Evolutionary conservation across 495 filamentous ascomycete genomes (phyloP).

Genomic region (Mycothermus thermophilus): DNA sequence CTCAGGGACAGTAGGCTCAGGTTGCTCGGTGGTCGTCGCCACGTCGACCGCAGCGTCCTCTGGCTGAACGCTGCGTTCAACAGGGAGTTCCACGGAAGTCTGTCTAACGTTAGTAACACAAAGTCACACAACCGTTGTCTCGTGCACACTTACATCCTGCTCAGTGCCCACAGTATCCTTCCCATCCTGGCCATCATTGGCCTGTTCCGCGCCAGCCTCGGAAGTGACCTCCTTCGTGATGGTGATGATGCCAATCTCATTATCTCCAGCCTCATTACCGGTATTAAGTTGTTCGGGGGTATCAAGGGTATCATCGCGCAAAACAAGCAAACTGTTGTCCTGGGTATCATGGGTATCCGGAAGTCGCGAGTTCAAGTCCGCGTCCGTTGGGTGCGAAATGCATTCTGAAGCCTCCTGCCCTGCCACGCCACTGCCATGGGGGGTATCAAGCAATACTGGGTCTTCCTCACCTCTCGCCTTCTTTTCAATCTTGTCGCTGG

Average conservation of each 20-base stretch:
- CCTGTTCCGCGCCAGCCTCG: conserved; percentile 2
- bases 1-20: too few relatives aligned
- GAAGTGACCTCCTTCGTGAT: conserved; percentile 2
- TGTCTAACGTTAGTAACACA: too few relatives aligned
- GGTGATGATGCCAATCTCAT: conserved; percentile 1
- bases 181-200: neutral
- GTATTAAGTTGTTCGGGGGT: conserved; percentile 6
- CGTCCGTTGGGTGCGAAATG: conserved; percentile 18
- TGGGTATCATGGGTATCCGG: conserved; percentile 11
- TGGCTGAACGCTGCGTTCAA: too few relatives aligned
- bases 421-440: conserved; percentile 13
- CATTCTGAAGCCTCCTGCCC: conserved; percentile 18
- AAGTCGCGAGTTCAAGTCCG: conserved; percentile 13
- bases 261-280: conserved; percentile 7
- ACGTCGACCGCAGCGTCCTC: too few relatives aligned
- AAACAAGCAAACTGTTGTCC: conserved; percentile 9
- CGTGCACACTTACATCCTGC: conserved; percentile 4
- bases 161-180: neutral
- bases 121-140: too few relatives aligned
- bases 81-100: too few relatives aligned
- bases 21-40: too few relatives aligned
- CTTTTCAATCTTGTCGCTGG: conserved; percentile 21
- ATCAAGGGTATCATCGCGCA: conserved; percentile 7
- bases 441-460: conserved; percentile 23
- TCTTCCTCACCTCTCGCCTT: conserved; percentile 27